A percentile compares a stretch with the other conserved stretches of the same genome.
Evolutionary conservation across 352 stramenopile genomes (phyloP).

Genomic region (Phytopythium aichiense): DNA sequence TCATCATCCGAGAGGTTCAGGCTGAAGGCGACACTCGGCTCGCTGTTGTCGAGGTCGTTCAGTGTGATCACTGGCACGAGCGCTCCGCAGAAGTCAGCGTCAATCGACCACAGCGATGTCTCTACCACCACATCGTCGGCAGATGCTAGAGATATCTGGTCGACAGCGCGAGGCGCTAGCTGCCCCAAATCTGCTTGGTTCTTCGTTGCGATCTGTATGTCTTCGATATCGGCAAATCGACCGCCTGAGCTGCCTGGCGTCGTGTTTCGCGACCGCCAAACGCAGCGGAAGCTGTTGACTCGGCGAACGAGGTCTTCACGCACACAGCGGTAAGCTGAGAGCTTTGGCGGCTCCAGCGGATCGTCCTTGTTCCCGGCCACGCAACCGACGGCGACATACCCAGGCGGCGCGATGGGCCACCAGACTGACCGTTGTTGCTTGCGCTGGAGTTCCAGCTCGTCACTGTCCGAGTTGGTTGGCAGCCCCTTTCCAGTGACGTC

Average conservation of each 20-base stretch:
- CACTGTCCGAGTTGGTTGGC: slow-evolving; percentile 67
- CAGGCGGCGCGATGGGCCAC: slow-evolving; percentile 76
- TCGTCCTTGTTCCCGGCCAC: slow-evolving; percentile 78
- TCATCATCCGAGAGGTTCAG: slow-evolving; percentile 74
- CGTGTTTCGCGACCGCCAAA: slow-evolving; percentile 36
- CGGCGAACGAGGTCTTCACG: slow-evolving; percentile 73
- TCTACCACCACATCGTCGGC: slow-evolving; percentile 45
- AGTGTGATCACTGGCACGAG: slow-evolving; percentile 67
- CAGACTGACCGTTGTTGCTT: slow-evolving; percentile 82
- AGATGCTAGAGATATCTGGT: not conserved
- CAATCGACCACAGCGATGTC: slow-evolving; percentile 68
- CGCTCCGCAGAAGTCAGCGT: slow-evolving; percentile 48
- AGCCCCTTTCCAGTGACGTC: slow-evolving; percentile 82
- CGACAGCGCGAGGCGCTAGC: not conserved
- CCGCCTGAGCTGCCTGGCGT: not conserved
- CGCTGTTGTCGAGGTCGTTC: slow-evolving; percentile 28
- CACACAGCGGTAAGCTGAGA: slow-evolving; percentile 55
- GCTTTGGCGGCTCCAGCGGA: slow-evolving; percentile 61
- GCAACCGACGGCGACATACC: slow-evolving; percentile 74
- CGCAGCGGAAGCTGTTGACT: slow-evolving; percentile 52
- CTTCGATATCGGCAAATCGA: slow-evolving; percentile 1
- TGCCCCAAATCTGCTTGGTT: slow-evolving; percentile 29
- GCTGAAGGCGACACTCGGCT: slow-evolving; percentile 37
- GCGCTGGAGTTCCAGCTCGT: slow-evolving; percentile 62
- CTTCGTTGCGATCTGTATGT: slow-evolving; percentile 17